Base-by-base conservation (phyloP, 129 eudicot species). In the Escallonia rubra region DNA sequence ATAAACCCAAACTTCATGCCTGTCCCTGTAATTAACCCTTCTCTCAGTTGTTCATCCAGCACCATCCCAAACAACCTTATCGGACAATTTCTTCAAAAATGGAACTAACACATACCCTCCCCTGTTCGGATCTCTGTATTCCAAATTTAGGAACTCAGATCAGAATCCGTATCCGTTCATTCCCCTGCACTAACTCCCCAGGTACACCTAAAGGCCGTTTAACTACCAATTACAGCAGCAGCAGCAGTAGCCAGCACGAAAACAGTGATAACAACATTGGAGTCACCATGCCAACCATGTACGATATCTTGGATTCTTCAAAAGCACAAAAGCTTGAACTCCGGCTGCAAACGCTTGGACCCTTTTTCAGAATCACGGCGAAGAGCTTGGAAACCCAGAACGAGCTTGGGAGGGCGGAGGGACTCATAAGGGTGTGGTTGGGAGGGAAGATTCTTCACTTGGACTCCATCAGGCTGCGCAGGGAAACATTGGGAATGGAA, bases 341-440 rank as follows among this genome's bases (percentile, higher is more conserved):
- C 39, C 72, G 79, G 59, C 82, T 89, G 3, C 87, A 82, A 76
- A 86, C 83, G 46, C 0, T 76, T 1, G 95, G 95, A 57, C 96
- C 95, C 59, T 86, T 89, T 39, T 89, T 86, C 73, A 82, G 89
- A 76, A 87, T 93, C 69, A 93, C 87, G 2, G 96, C 96, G 2
- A 84, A 76, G 60, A 93, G 72, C 79, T 57, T 62, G 78, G 80
- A 62, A 56, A 84, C 86, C 11, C 66, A 66, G 34, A 72, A 14
- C 58, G 96, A 84, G 63, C 66, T 93, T 9, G 96, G 96, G 1
- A 78, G 79, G 57, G 99, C 99, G 4, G 87, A 93, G 48, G 95
- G 96, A 10, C 5, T 89, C 39, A 72, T 89, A 34, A 81, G 96
- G 73, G 55, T 82, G 23, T 89, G 99, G 99, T 69, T 79, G 14